phyloP scores from a whole-genome alignment of 2,329 filamentous ascomycete genomes.

The Pseudonectria foliicola region DNA sequence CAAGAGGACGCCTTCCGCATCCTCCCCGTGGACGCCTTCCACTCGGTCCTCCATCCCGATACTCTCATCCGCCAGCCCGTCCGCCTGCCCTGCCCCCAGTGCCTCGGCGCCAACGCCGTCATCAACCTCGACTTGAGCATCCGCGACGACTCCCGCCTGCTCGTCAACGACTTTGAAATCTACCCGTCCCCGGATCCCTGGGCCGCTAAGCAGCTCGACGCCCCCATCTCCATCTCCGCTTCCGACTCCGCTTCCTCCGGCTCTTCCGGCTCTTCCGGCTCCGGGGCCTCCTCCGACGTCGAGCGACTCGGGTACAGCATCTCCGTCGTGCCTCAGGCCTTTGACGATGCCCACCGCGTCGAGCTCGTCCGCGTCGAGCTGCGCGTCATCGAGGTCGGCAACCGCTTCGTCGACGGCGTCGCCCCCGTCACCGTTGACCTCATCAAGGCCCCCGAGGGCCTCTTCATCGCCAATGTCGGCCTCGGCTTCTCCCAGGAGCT shows the following conservation, averaged over 20 bases:
- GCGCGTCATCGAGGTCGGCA: slow-evolving; percentile 53
- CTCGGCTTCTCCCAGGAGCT: neutral
- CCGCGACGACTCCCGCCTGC: slow-evolving; percentile 40
- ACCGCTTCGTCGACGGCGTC: slow-evolving; percentile 46
- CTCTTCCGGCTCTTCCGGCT: too few species aligned
- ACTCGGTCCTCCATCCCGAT: slow-evolving; percentile 31
- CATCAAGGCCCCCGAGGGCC: slow-evolving; percentile 49
- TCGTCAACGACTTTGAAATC: slow-evolving; percentile 54
- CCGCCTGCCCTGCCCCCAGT: slow-evolving; percentile 47
- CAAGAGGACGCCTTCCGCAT: slow-evolving; percentile 37
- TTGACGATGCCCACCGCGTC: slow-evolving; percentile 44
- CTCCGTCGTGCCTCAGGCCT: slow-evolving; percentile 34
- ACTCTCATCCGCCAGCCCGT: slow-evolving; percentile 32
- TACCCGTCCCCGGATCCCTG: slow-evolving; percentile 47
- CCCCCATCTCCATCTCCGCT: slow-evolving; percentile 27
- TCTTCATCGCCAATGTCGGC: slow-evolving; percentile 45
- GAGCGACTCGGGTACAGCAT: slow-evolving; percentile 41
- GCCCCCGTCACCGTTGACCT: slow-evolving; percentile 53
- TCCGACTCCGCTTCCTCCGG: too few species aligned
- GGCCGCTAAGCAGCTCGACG: slow-evolving; percentile 36
- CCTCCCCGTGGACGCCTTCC: slow-evolving; percentile 26
- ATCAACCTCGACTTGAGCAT: slow-evolving; percentile 50
- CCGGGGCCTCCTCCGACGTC: too few species aligned
- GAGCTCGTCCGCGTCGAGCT: slow-evolving; percentile 48
- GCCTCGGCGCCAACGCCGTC: slow-evolving; percentile 38